Evolutionary conservation across 768 basidiomycete species (phyloP).

Genomic region (Mycena metata): DNA sequence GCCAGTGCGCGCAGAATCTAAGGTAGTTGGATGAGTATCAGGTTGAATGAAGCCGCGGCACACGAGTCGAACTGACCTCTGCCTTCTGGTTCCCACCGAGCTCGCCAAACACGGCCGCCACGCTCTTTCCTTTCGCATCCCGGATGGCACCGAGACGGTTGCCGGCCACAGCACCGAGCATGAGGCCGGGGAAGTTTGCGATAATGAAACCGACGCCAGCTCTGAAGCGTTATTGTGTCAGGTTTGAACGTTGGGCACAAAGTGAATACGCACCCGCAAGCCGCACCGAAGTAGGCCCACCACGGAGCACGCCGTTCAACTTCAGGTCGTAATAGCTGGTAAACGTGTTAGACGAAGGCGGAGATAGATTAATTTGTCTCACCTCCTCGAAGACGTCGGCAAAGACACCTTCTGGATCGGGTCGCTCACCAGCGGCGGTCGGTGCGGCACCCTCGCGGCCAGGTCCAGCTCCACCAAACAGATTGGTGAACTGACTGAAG

Average conservation of each 20-base stretch:
- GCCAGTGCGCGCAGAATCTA: conserved; percentile 38
- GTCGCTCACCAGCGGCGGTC: conserved; percentile 57
- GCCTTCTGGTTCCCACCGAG: conserved; percentile 86
- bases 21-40: not conserved
- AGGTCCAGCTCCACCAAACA: conserved; percentile 68
- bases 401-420: conserved; percentile 86
- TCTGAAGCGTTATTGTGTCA: conserved; percentile 63
- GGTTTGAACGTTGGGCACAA: not conserved
- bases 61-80: conserved; percentile 66
- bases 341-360: not conserved
- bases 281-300: conserved; percentile 61
- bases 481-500: conserved; percentile 80
- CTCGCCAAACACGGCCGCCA: conserved; percentile 87
- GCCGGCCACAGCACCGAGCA: conserved; percentile 89
- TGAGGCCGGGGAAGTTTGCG: conserved; percentile 88
- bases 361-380: conserved; percentile 32
- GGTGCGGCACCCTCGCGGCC: conserved; percentile 45
- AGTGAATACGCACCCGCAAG: conserved; percentile 62
- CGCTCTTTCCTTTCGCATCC: conserved; percentile 95
- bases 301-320: conserved; percentile 77
- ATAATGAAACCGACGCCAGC: conserved; percentile 72
- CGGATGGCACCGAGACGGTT: conserved; percentile 92
- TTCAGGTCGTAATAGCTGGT: conserved; percentile 83
- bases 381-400: conserved; percentile 95
- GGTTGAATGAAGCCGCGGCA: too few relatives aligned